Conservation (phyloP, 306 rosid genomes). For the Gastrolobium villosum region DNA sequence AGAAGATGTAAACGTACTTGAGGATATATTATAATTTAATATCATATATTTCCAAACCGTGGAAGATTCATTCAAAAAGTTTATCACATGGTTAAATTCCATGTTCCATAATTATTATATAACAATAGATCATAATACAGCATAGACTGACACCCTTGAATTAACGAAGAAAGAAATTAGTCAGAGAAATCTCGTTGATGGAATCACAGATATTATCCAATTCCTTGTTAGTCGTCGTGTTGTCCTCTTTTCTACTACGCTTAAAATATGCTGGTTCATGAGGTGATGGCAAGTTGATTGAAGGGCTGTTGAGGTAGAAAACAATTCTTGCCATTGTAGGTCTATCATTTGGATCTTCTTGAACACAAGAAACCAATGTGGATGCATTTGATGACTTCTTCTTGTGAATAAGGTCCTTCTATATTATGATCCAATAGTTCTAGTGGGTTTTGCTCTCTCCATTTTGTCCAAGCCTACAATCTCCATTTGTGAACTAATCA, state of each 20-base stretch:
- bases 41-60: background rate
- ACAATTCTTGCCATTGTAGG: constrained; percentile 57
- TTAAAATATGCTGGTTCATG: constrained; percentile 41
- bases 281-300: constrained; percentile 48
- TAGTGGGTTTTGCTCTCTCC: constrained; percentile 49
- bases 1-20: background rate
- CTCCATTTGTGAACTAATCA: background rate
- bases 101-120: background rate
- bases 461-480: constrained; percentile 59
- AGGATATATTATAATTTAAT: background rate
- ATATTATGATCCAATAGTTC: constrained; percentile 52
- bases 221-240: background rate
- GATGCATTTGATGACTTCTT: constrained; percentile 58
- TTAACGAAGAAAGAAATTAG: constrained; percentile 48
- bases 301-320: constrained; percentile 50
- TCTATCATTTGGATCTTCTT: constrained; percentile 58
- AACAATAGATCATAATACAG: background rate
- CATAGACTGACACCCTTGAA: background rate
- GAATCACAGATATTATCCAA: constrained; percentile 11
- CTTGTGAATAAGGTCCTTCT: constrained; percentile 38
- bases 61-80: constrained; percentile 7
- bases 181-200: constrained; percentile 32
- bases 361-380: constrained; percentile 63
- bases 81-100: constrained; percentile 16
- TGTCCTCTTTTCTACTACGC: background rate